These are phyloP conservation scores for Prinsepia uniflora DNA, from an alignment of 306 rosid species.

Conservation along the genomic window DNA sequence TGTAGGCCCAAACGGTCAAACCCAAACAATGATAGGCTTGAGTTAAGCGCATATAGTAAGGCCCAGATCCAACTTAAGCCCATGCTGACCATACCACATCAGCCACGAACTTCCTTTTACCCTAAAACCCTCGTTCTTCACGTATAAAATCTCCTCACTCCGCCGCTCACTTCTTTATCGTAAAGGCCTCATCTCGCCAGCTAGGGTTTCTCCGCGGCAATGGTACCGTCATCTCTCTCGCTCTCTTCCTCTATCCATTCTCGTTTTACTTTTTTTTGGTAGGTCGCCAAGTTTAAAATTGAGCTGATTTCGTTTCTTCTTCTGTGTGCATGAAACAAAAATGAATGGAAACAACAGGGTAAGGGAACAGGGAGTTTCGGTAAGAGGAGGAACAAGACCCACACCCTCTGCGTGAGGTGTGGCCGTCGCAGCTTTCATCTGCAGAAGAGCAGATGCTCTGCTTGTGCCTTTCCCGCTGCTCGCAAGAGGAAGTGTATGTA, in stretches of 20 bases:
- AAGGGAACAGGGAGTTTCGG: conserved; percentile 99
- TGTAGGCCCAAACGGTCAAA: neutral
- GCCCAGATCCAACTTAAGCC: neutral
- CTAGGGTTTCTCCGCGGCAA: conserved; percentile 49
- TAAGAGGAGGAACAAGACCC: conserved; percentile 98
- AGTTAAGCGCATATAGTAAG: neutral
- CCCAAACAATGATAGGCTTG: neutral
- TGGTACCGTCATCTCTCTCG: conserved; percentile 38
- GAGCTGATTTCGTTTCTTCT: neutral
- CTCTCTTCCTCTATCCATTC: neutral
- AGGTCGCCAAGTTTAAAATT: neutral
- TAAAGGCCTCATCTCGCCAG: neutral
- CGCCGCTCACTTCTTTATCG: conserved; percentile 23
- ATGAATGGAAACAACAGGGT: conserved; percentile 41
- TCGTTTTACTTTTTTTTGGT: neutral
- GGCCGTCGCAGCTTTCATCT: conserved; percentile 99
- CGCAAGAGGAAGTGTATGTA: conserved; percentile 74
- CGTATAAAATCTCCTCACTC: conserved; percentile 8
- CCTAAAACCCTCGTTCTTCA: neutral
- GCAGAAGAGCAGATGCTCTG: conserved; percentile 93
- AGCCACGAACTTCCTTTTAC: neutral
- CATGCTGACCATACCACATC: neutral
- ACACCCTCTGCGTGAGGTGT: conserved; percentile 91
- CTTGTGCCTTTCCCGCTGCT: conserved; percentile 93
- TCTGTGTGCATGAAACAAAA: neutral